Conservation (phyloP, 208 protist species). For the Acanthamoeba lenticulata region DNA sequence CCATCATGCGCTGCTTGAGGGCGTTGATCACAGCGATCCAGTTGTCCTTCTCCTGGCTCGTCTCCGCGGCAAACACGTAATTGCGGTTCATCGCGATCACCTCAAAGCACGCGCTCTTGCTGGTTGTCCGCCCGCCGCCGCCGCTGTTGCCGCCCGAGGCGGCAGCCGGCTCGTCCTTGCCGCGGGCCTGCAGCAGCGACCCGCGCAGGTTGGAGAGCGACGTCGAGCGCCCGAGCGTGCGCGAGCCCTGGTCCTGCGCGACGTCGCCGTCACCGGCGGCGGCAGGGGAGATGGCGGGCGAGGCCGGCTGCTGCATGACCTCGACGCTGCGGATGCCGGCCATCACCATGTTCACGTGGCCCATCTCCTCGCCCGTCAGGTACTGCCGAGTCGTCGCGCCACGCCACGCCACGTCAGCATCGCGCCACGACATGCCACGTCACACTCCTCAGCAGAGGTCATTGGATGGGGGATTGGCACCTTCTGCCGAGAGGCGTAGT, state of each 20-base stretch:
- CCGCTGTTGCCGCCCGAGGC: no score
- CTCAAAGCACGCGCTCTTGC: neutral
- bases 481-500: neutral
- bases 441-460: neutral
- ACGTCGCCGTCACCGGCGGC: no score
- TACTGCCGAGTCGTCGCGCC: neutral
- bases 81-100: neutral
- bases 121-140: no score
- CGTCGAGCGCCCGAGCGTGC: neutral
- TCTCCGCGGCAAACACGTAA: neutral
- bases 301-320: neutral
- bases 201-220: neutral
- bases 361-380: neutral
- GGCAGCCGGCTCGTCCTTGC: neutral
- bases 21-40: constrained; percentile 6
- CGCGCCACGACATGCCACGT: neutral
- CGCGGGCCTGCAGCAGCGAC: neutral
- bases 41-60: constrained; percentile 27
- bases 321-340: neutral
- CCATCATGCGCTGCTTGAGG: neutral
- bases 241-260: neutral
- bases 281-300: no score
- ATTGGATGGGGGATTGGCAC: neutral
- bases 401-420: no score
- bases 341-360: constrained; percentile 12